Percentiles rank a stretch among this genome's conserved stretches.
phyloP scores from a whole-genome alignment of 768 basidiomycete genomes.

The Cystobasidium tubakii region DNA sequence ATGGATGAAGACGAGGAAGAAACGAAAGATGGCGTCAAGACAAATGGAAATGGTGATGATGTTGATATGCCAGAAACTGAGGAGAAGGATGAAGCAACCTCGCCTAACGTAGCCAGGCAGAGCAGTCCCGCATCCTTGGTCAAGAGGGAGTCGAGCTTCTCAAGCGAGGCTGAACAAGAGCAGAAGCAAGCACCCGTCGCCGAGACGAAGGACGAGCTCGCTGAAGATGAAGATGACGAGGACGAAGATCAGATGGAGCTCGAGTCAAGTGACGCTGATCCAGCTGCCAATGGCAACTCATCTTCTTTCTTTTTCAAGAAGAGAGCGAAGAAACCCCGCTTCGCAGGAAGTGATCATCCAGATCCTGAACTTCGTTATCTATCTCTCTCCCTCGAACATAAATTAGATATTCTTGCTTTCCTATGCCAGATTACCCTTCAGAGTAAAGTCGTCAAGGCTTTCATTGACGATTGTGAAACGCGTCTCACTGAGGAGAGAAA shows the following conservation, averaged over 20 bases:
- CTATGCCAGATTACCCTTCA: constrained; percentile 84
- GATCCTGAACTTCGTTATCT: constrained; percentile 40
- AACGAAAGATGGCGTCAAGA: not conserved
- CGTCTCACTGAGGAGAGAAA: constrained; percentile 86
- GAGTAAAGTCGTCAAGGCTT: constrained; percentile 76
- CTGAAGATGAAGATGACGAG: constrained; percentile 50
- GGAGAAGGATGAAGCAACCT: not conserved
- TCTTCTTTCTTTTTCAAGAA: not conserved
- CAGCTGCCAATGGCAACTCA: constrained; percentile 47
- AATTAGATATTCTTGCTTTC: constrained; percentile 77
- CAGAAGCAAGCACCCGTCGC: constrained; percentile 41
- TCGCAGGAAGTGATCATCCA: constrained; percentile 42
- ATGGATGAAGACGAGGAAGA: not conserved
- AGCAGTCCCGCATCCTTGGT: not conserved
- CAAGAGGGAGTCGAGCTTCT: not conserved
- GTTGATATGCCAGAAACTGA: not conserved
- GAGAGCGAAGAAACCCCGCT: constrained; percentile 55
- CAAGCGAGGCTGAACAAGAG: constrained; percentile 18
- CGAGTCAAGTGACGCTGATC: constrained; percentile 46
- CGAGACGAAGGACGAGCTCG: constrained; percentile 25
- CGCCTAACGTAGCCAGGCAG: not conserved
- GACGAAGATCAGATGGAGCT: constrained; percentile 45
- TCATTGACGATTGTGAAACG: constrained; percentile 85
- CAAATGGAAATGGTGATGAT: not conserved
- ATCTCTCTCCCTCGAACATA: constrained; percentile 56